Base-by-base conservation (phyloP, 106 monocot genomes). In the Platanthera zijinensis region DNA sequence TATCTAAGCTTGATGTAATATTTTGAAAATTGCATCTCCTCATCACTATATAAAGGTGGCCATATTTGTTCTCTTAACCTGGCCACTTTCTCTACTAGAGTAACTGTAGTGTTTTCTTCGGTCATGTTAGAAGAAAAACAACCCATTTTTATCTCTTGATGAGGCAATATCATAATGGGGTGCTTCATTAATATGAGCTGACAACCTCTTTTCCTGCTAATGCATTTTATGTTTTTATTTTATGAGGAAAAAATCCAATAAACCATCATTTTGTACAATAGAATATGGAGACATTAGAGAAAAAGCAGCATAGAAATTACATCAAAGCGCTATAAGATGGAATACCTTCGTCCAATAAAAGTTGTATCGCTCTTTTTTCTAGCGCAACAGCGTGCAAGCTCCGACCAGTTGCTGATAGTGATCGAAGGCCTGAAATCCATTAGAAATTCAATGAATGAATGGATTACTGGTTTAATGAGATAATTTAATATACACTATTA, bases 311-410 rank as follows among this genome's bases (percentile, higher is more conserved):
- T 32, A 66, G 25, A 66, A 48, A n/a, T 47, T 11, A 70, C 15
- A 70, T 48, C 48, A 70, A 48, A n/a, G 48, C 17, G 1, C 48
- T 72, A 22, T 22, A 72, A 4, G 19, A 72, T 74, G 48, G 15
- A n/a, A 11, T 75, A 80, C 80, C 80, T 80, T 80, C 80, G 5
- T 80, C 69, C n/a, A 69, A 54, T 13, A 80, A 57, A 53, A 80
- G 75, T 14, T 75, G 62, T 57, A 80, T 68, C 69, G 80, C 80
- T 28, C 80, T 74, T 70, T 70, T 75, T 50, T 80, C 80, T 56
- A 80, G 57, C 62, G 78, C 82, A 78, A 73, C 8, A 53, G 57
- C 82, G 51, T 78, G 78, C 61, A 30, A 46, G 63, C 73, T 82
- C 25, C 72, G 57, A 17, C 25, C 80, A 69, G 69, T 51, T 75